These are phyloP conservation scores for Lasiosphaeria hispida DNA, from an alignment of 495 filamentous ascomycete species.

Conservation along the genomic window DNA sequence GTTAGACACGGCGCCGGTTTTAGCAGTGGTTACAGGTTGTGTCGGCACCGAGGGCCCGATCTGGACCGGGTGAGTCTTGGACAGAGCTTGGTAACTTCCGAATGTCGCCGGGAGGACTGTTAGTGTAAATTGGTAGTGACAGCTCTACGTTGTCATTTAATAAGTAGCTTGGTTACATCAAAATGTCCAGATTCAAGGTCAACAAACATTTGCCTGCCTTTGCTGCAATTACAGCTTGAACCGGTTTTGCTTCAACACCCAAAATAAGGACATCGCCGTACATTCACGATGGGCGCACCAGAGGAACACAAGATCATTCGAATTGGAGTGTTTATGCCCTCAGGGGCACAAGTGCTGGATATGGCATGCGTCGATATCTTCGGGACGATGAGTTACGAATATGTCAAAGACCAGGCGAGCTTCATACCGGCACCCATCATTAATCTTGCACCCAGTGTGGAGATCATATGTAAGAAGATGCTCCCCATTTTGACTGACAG, in stretches of 20 bases:
- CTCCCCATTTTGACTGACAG: neutral
- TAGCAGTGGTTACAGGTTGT: no score
- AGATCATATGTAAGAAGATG: constrained; percentile 33
- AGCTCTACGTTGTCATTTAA: no score
- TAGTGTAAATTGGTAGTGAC: no score
- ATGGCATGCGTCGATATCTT: constrained; percentile 49
- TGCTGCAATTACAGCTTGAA: no score
- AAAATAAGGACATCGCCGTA: constrained; percentile 1
- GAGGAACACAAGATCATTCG: constrained; percentile 22
- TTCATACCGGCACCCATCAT: constrained; percentile 36
- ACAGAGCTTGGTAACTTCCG: no score
- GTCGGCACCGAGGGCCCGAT: no score
- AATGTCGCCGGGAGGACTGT: no score
- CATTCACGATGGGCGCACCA: neutral
- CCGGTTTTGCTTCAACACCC: neutral
- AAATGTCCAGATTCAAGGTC: no score
- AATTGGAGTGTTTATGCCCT: constrained; percentile 48
- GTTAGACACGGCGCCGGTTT: no score
- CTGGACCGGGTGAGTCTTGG: no score
- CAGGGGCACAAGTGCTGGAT: constrained; percentile 48
- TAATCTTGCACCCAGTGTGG: constrained; percentile 38
- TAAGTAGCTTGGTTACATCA: no score
- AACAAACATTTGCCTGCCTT: no score
- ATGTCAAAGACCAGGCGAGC: constrained; percentile 30
- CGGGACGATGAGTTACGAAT: constrained; percentile 44